A percentile compares a stretch with the other conserved stretches of the same genome.
Evolutionary conservation across 352 stramenopile genomes (phyloP).

Genomic region (Aphanomyces cochlioides): DNA sequence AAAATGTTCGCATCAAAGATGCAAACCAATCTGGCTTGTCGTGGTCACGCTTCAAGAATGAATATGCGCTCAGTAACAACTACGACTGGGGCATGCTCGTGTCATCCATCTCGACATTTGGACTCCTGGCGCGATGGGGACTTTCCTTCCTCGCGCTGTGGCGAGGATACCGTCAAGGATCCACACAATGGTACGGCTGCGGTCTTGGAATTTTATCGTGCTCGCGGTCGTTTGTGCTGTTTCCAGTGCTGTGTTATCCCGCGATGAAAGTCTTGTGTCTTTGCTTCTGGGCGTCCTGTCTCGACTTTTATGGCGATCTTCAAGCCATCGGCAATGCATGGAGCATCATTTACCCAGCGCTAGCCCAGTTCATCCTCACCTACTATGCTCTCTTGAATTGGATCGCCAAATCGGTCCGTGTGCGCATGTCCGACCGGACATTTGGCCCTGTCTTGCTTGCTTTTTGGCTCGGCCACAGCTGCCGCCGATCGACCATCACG

Average conservation of each 20-base stretch:
- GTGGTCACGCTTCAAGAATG: background rate
- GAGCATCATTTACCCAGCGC: background rate
- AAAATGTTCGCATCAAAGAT: background rate
- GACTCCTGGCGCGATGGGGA: background rate
- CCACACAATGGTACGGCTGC: background rate
- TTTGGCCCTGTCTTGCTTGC: slow-evolving; percentile 1
- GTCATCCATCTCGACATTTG: background rate
- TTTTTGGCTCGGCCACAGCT: background rate
- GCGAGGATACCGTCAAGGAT: background rate
- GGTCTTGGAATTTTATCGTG: background rate
- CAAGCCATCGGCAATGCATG: background rate
- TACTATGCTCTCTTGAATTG: background rate
- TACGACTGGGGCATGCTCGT: background rate
- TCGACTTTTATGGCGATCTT: background rate
- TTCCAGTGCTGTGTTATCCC: background rate
- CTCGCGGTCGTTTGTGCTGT: background rate
- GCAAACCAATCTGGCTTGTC: background rate
- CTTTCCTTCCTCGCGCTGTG: background rate
- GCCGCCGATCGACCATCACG: background rate
- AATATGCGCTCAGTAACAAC: background rate
- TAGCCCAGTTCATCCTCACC: background rate
- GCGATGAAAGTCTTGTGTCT: background rate
- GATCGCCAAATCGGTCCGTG: background rate
- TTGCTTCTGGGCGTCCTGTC: background rate
- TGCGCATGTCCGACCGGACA: background rate